Percentiles rank a stretch among this genome's conserved stretches.
Conservation (phyloP, 371 early-diverging fungal genomes). For the Mucor sp. region DNA sequence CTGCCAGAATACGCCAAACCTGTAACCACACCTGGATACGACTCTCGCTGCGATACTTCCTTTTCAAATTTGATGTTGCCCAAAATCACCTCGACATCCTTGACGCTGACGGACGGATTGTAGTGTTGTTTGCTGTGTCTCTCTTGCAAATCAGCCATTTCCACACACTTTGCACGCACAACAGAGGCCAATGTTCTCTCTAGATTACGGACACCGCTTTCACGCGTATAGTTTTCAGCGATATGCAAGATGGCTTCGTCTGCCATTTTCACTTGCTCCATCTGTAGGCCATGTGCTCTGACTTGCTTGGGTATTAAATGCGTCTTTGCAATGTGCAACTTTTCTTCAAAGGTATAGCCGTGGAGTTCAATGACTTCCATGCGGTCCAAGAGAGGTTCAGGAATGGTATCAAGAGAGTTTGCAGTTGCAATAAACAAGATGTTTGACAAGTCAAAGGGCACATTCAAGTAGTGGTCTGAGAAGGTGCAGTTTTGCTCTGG, state of each 20-base stretch:
- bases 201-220: slow-evolving; percentile 81
- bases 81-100: slow-evolving; percentile 61
- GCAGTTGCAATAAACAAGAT: slow-evolving; percentile 89
- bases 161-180: slow-evolving; percentile 75
- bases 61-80: slow-evolving; percentile 58
- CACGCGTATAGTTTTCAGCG: slow-evolving; percentile 79
- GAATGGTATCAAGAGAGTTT: slow-evolving; percentile 77
- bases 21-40: slow-evolving; percentile 79
- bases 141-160: slow-evolving; percentile 50
- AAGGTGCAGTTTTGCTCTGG: slow-evolving; percentile 85
- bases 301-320: slow-evolving; percentile 75
- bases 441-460: slow-evolving; percentile 83
- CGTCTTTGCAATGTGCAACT: slow-evolving; percentile 56
- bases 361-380: slow-evolving; percentile 85
- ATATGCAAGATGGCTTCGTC: slow-evolving; percentile 64
- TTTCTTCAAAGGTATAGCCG: slow-evolving; percentile 88
- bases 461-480: slow-evolving; percentile 83
- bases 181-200: slow-evolving; percentile 76
- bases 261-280: slow-evolving; percentile 42
- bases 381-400: slow-evolving; percentile 81
- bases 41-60: slow-evolving; percentile 69
- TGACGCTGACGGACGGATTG: neutral
- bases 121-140: slow-evolving; percentile 20
- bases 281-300: slow-evolving; percentile 61
- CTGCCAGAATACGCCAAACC: slow-evolving; percentile 84